These are phyloP conservation scores for Vinca minor DNA, from an alignment of 257 asterid genomes.

Conservation along the genomic window DNA sequence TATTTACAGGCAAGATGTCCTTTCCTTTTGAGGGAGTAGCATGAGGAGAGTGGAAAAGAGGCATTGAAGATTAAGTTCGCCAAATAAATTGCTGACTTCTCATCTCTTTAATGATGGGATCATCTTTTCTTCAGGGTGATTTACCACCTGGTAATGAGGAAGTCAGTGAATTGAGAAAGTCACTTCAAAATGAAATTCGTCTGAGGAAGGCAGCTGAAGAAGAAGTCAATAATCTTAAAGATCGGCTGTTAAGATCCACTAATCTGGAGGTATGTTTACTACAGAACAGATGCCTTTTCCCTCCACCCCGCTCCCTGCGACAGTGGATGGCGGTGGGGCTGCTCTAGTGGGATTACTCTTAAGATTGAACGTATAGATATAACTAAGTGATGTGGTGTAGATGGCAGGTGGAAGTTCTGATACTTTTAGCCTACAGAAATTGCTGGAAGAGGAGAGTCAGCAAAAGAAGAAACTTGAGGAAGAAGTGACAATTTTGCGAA, in stretches of 20 bases:
- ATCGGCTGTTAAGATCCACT: constrained; percentile 40
- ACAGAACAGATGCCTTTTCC: constrained; percentile 3
- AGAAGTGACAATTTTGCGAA: constrained; percentile 67
- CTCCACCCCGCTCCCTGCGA: not conserved
- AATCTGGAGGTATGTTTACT: constrained; percentile 46
- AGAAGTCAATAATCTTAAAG: constrained; percentile 53
- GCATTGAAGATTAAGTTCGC: not conserved
- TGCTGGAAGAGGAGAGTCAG: constrained; percentile 70
- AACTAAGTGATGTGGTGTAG: constrained; percentile 39
- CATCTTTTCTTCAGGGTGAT: constrained; percentile 35
- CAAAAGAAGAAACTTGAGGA: constrained; percentile 89
- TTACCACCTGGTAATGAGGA: constrained; percentile 42
- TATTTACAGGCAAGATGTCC: not conserved
- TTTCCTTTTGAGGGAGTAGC: not conserved
- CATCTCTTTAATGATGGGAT: constrained; percentile 18
- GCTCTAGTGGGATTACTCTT: constrained; percentile 13
- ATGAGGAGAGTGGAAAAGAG: not conserved
- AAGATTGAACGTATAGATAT: constrained; percentile 19
- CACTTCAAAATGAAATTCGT: constrained; percentile 67
- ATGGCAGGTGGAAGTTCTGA: constrained; percentile 60
- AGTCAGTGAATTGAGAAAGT: constrained; percentile 49
- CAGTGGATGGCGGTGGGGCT: not conserved
- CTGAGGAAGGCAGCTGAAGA: constrained; percentile 81
- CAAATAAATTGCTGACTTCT: not conserved
- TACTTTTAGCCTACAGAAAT: constrained; percentile 48